Evolutionary conservation across 306 rosid genomes (phyloP).

Genomic region (Crotalaria pallida): DNA sequence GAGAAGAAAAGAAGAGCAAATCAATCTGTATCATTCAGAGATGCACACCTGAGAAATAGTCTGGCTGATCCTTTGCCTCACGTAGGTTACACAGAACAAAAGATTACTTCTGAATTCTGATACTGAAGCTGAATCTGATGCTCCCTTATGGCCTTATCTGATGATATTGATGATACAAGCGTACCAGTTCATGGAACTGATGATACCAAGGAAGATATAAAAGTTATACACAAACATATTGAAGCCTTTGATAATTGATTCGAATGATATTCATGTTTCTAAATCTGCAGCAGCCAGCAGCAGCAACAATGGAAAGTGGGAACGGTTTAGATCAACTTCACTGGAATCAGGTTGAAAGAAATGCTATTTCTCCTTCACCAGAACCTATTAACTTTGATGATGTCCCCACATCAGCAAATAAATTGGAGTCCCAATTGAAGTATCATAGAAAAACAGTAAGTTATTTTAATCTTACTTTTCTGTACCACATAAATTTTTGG

Average conservation of each 20-base stretch:
- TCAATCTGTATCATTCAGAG: conserved; percentile 29
- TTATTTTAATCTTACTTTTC: conserved; percentile 24
- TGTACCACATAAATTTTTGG: neutral
- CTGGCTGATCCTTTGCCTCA: conserved; percentile 55
- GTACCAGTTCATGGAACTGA: conserved; percentile 12
- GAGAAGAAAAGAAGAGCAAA: conserved; percentile 25
- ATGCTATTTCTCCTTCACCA: conserved; percentile 11
- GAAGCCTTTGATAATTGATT: conserved; percentile 27
- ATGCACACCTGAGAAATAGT: conserved; percentile 25
- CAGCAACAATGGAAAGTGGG: conserved; percentile 18
- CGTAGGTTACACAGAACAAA: conserved; percentile 71
- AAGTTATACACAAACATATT: conserved; percentile 20
- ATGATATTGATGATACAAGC: conserved; percentile 38
- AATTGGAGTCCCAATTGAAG: conserved; percentile 25
- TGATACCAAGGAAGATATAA: conserved; percentile 28
- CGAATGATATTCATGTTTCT: conserved; percentile 23
- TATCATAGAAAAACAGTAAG: conserved; percentile 57
- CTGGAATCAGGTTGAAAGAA: conserved; percentile 39
- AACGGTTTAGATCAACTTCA: conserved; percentile 42
- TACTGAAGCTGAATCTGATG: conserved; percentile 74
- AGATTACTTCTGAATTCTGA: conserved; percentile 74
- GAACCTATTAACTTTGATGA: conserved; percentile 24
- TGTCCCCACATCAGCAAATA: too few species aligned
- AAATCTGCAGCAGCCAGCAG: conserved; percentile 32
- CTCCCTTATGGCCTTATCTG: conserved; percentile 44